Percentiles rank a stretch among this genome's conserved stretches.
Evolutionary conservation across 257 asterid genomes (phyloP).

Genomic region (Nemophila menziesii): DNA sequence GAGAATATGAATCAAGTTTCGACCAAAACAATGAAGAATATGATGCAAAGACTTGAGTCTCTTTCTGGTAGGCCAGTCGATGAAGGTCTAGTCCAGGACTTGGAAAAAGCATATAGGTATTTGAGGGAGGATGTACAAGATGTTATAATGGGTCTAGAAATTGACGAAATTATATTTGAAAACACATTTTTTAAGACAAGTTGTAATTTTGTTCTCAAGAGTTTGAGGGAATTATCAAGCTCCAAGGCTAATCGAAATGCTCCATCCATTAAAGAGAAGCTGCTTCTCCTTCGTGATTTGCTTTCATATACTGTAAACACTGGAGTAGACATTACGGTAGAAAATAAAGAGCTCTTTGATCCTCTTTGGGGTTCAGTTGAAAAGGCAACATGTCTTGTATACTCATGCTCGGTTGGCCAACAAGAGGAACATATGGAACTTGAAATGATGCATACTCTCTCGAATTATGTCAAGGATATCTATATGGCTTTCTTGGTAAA

Average conservation of each 20-base stretch:
- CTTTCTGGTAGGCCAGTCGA: background rate
- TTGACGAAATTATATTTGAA: background rate
- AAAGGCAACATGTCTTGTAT: background rate
- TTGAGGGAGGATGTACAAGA: background rate
- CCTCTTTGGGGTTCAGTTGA: background rate
- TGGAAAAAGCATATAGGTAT: background rate
- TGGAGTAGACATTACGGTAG: background rate
- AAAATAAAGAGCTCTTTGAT: background rate
- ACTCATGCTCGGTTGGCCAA: background rate
- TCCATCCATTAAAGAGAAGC: background rate
- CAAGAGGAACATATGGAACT: background rate
- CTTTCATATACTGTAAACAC: background rate
- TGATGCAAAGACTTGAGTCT: background rate
- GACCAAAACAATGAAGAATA: no score
- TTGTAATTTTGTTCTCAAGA: background rate
- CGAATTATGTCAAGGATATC: background rate
- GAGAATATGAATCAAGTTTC: no score
- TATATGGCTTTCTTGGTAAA: background rate
- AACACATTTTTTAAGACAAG: background rate
- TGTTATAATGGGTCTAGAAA: background rate
- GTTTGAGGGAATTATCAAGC: background rate
- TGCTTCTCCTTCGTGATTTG: background rate
- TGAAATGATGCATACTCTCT: background rate
- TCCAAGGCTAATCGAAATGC: background rate
- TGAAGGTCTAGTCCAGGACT: background rate